Evolutionary conservation across 208 protist genomes (phyloP), one percentile per base, ranked within the genome.

Genomic region (Crithidia fasciculata): DNA sequence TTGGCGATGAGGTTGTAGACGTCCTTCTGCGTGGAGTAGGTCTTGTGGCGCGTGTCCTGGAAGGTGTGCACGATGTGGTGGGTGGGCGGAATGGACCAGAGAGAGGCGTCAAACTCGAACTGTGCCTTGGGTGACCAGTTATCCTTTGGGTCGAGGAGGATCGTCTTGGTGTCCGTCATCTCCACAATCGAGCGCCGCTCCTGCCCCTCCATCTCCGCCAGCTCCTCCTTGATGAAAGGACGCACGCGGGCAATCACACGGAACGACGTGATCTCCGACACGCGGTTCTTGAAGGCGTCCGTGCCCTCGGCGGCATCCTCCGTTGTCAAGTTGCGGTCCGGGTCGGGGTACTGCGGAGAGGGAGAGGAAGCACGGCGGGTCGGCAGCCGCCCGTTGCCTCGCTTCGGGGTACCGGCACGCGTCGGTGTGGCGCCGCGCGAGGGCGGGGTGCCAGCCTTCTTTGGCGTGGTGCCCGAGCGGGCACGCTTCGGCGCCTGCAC

Each of bases 1-100:
- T 90, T 90, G 18, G 91, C 97, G 36, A 99, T 88, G 56, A 95
- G 57, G 65, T 95, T 81, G 82, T 97, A 99, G 10, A 98, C 94
- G 69, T 93, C 88, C 18, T 79, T 71, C 84, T 98, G 96, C 36
- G 88, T 90, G 12, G 87, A 83, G 80, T 95, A 94, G 28, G 78
- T 86, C 65, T 78, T 86, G 53, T 80, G 87, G 47, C 76, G 80
- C 5, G 89, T 93, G 69, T 96, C 92, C 19, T 91, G 80, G 63
- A 94, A 96, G 4, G 92, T 96, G 80, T 95, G 80, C 13, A 92
- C 88, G 50, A 96, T 81, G 12, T 84, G 85, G 79, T 97, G 91
- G 59, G 80, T 85, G 10, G 86, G 84, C 13, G 93, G 93, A 50
- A 97, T 97, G 8, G 93, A 97, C 93, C 93, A 97, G 36, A 97